phyloP scores from a whole-genome alignment of 768 basidiomycete species.

The Cyclocybe cylindracea region DNA sequence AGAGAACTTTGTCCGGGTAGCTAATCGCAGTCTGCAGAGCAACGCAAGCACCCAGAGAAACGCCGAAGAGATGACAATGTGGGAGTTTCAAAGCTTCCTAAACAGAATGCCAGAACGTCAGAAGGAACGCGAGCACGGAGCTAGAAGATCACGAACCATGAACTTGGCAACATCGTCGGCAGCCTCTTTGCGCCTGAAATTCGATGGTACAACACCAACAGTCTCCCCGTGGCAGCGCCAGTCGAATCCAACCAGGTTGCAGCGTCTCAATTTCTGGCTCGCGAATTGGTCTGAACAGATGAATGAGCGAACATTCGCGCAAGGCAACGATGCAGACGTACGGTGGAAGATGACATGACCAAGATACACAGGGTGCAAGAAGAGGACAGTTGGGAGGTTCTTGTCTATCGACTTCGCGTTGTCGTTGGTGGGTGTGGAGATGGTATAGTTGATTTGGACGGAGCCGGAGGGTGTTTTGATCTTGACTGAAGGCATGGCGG shows the following conservation, averaged over 20 bases:
- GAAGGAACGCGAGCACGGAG: too few relatives aligned
- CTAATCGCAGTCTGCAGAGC: conserved; percentile 32
- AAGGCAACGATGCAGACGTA: conserved; percentile 14
- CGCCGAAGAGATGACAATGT: conserved; percentile 37
- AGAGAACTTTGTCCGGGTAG: conserved; percentile 34
- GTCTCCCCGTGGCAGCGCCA: conserved; percentile 34
- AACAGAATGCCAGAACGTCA: background rate
- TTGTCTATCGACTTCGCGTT: conserved; percentile 29
- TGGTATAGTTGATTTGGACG: conserved; percentile 34
- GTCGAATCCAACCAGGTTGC: conserved; percentile 38
- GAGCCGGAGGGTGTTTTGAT: conserved; percentile 28
- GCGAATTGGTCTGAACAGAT: conserved; percentile 29
- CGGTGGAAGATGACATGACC: conserved; percentile 32
- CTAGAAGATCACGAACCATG: conserved; percentile 27
- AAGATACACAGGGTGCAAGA: conserved; percentile 37
- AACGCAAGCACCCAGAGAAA: conserved; percentile 37
- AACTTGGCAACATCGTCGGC: conserved; percentile 35
- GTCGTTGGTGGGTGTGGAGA: conserved; percentile 32
- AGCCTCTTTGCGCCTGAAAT: conserved; percentile 27
- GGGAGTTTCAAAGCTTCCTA: conserved; percentile 37
- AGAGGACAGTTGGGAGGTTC: conserved; percentile 32
- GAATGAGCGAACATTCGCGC: background rate
- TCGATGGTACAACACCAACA: conserved; percentile 21
- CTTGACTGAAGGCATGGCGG: conserved; percentile 30
- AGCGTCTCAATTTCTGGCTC: conserved; percentile 32